Evolutionary conservation across 768 basidiomycete species (phyloP).

Genomic region (Mycena belliarum): DNA sequence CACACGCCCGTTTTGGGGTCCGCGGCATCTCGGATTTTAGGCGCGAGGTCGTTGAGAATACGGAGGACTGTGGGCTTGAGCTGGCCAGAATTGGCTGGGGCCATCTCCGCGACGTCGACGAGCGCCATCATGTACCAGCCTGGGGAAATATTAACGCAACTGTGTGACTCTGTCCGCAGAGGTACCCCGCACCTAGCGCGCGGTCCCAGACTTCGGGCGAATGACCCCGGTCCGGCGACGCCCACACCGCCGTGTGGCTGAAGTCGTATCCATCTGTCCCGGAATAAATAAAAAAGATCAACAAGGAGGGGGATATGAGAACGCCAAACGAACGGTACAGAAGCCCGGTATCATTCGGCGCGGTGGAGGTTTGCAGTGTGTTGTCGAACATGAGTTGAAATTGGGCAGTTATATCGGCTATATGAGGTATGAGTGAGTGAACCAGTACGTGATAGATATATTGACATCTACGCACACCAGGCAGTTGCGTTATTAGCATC

Average conservation of each 20-base stretch:
- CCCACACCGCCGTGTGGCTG: conserved; percentile 45
- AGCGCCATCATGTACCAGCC: conserved; percentile 49
- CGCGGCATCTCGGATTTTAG: conserved; percentile 38
- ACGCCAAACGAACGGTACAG: conserved; percentile 34
- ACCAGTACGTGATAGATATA: not conserved
- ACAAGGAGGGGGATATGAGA: too few relatives aligned
- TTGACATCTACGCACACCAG: conserved; percentile 19
- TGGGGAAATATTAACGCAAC: not conserved
- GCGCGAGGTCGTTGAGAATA: conserved; percentile 36
- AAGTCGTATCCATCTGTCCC: conserved; percentile 50
- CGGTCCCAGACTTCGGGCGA: conserved; percentile 53
- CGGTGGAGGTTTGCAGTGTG: conserved; percentile 39
- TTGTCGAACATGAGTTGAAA: conserved; percentile 46
- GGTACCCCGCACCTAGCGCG: conserved; percentile 35
- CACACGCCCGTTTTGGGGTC: conserved; percentile 42
- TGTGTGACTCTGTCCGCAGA: not conserved
- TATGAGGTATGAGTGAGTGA: not conserved
- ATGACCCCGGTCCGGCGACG: conserved; percentile 45
- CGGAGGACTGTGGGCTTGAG: conserved; percentile 33
- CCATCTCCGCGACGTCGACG: conserved; percentile 44
- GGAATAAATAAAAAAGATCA: not conserved
- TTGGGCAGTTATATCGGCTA: conserved; percentile 36
- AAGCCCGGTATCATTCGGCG: conserved; percentile 41
- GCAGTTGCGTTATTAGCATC: conserved; percentile 33
- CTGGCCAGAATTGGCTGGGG: conserved; percentile 31